A percentile compares a stretch with the other conserved stretches of the same genome.
phyloP scores from a whole-genome alignment of 805 yeast genomes.

The Blastobotrys muscicola region DNA sequence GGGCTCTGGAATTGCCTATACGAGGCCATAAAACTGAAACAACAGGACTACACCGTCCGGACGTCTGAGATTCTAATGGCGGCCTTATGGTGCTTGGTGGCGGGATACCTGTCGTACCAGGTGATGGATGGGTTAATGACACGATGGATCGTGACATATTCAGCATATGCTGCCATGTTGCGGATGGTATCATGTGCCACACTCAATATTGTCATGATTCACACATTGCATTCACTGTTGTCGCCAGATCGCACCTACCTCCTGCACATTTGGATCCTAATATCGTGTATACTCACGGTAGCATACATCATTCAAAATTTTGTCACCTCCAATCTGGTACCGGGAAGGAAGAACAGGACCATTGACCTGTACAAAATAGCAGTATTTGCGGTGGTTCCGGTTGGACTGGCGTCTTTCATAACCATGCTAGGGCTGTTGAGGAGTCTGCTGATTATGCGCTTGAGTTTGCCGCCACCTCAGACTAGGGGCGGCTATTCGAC shows the following conservation, averaged over 20 bases:
- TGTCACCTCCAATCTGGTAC: slow-evolving; percentile 54
- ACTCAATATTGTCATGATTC: slow-evolving; percentile 59
- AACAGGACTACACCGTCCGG: slow-evolving; percentile 36
- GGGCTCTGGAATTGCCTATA: slow-evolving; percentile 34
- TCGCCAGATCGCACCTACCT: slow-evolving; percentile 65
- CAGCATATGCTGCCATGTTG: slow-evolving; percentile 78
- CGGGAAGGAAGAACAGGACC: slow-evolving; percentile 45
- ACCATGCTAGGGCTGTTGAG: slow-evolving; percentile 83
- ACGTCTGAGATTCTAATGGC: slow-evolving; percentile 73
- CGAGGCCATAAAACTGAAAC: slow-evolving; percentile 32
- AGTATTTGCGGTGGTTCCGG: slow-evolving; percentile 97
- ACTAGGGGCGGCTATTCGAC: no score
- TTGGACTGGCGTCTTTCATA: slow-evolving; percentile 86
- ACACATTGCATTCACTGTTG: slow-evolving; percentile 54
- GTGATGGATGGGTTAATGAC: slow-evolving; percentile 84
- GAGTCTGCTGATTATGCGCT: slow-evolving; percentile 60
- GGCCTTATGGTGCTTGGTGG: slow-evolving; percentile 87
- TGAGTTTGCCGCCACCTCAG: slow-evolving; percentile 33
- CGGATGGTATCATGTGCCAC: slow-evolving; percentile 78
- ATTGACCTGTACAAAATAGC: slow-evolving; percentile 82
- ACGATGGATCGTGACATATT: slow-evolving; percentile 84
- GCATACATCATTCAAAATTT: slow-evolving; percentile 81
- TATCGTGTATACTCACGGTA: slow-evolving; percentile 74
- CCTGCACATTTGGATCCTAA: slow-evolving; percentile 83
- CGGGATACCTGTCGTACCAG: slow-evolving; percentile 74